Evolutionary conservation across 768 basidiomycete genomes (phyloP), one percentile per base, ranked within the genome.

Genomic region (Hericium coralloides): DNA sequence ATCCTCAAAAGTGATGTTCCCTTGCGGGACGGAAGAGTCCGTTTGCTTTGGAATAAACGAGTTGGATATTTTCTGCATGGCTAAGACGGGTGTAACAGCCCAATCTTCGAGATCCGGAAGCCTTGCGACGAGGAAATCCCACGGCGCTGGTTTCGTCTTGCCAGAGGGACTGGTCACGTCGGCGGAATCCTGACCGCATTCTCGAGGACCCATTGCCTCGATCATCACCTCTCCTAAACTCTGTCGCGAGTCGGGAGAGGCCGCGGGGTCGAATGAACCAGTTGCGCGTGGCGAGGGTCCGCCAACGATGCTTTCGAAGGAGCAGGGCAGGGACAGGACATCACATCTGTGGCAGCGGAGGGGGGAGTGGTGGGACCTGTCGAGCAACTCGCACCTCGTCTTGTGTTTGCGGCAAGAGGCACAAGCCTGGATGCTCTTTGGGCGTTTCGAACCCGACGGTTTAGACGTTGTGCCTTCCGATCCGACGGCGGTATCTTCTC

Each of bases 381-480:
- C 78, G n/a, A 79, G 70, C 55, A 76, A 68, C 66, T 79, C 78
- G 62, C 78, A 79, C 10, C 77, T 74, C 43, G 75, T 77, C 55
- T 79, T 79, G 60, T 77, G 74, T 56, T 71, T 71, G n/a, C 77
- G 68, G 57, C 77, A 79, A 23, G 74, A 72, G 3, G 73, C 57
- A 59, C 77, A 79, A 1, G 77, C 77, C 52, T 57, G 59, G 47
- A 37, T 55, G n/a, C 59, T 41, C 38, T 62, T 62, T 38, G 53
- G 18, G n/a, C 61, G 61, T 53, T 62, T 62, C 8, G 54, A 14
- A 6, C 53, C 17, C 17, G 51, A 38, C 45, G 52, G 56, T 52
- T 53, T 50, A 3, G 31, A 38, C 15, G 50, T 6, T 22, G 25
- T 38, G 31, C 1, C 37, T 14, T 48, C 56, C 12, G 59, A 37